Evolutionary conservation across 2,329 filamentous ascomycete species (phyloP).

Genomic region (Penicillium rolfsii): DNA sequence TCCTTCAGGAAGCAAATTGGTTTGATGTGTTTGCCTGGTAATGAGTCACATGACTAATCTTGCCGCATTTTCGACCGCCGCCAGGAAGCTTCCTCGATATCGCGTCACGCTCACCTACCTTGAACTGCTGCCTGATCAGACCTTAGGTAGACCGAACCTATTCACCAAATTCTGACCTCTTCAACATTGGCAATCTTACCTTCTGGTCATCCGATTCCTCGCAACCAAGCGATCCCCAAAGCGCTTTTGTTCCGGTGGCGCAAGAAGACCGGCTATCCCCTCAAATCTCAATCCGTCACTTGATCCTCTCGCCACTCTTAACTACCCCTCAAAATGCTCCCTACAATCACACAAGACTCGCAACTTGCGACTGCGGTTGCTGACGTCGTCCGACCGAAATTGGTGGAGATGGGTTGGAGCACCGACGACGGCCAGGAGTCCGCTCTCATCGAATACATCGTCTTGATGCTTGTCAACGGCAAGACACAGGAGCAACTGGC

Average conservation of each 20-base stretch:
- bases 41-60: conserved; percentile 21
- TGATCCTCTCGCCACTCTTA: conserved; percentile 9
- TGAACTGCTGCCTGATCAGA: neutral
- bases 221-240: neutral
- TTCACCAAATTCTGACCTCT: neutral
- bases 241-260: conserved; percentile 22
- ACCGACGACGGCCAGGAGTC: conserved; percentile 77
- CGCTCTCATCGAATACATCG: conserved; percentile 91
- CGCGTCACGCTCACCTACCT: conserved; percentile 19
- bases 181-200: neutral
- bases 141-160: too few species aligned
- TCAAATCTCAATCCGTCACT: conserved; percentile 3
- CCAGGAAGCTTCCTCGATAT: conserved; percentile 27
- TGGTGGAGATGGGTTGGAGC: conserved; percentile 91
- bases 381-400: conserved; percentile 81
- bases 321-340: conserved; percentile 22
- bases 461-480: conserved; percentile 94
- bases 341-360: conserved; percentile 75
- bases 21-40: conserved; percentile 10
- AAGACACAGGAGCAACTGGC: conserved; percentile 91
- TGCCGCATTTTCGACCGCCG: conserved; percentile 19
- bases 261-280: conserved; percentile 14
- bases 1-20: neutral
- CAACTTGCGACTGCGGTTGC: conserved; percentile 84
- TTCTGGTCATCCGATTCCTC: neutral